Base-by-base conservation (phyloP, 2,329 filamentous ascomycete genomes). In the Teratosphaeria epicoccoides region DNA sequence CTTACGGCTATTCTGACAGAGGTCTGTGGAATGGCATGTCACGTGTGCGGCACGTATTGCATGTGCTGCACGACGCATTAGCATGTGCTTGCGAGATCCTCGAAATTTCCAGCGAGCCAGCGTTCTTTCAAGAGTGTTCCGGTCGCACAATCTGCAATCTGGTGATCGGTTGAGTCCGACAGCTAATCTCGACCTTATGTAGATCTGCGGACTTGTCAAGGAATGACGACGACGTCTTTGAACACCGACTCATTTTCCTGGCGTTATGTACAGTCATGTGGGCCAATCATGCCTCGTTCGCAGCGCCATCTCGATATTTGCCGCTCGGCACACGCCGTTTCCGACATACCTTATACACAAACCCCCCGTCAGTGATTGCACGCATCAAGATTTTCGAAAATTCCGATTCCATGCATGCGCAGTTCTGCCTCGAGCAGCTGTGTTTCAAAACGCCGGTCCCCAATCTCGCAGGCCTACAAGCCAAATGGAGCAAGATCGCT, bases 381-480 rank as follows among this genome's bases (percentile, higher is more conserved):
- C 9, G 10, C n/a, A 40, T 40, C n/a, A 40, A 7, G n/a, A 40
- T n/a, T n/a, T n/a, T n/a, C n/a, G n/a, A n/a, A n/a, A n/a, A n/a
- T n/a, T n/a, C n/a, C n/a, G n/a, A n/a, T 17, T 17, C 33, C 33
- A 40, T 17, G n/a, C 33, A 20, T 40, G 33, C 33, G 20, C 20
- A 6, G 7, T 17, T 14, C 33, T 40, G 33, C 33, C 33, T 20
- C 14, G n/a, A 40, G 33, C 33, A 40, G 33, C 20, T n/a, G n/a
- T 17, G n/a, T 40, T 40, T 40, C n/a, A 9, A 17, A 40, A 40
- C 33, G 33, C 33, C 6, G 7, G 9, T 17, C 2, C 33, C 2
- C 33, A 40, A 17, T 40, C 4, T 3, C 33, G 54, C 47, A 49
- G 50, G 45, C 50, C 50, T 52, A 22, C 43, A 47, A 52, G 50